Evolutionary conservation across 2,329 filamentous ascomycete genomes (phyloP), one percentile per base, ranked within the genome.

Genomic region (Colletotrichum melonis): DNA sequence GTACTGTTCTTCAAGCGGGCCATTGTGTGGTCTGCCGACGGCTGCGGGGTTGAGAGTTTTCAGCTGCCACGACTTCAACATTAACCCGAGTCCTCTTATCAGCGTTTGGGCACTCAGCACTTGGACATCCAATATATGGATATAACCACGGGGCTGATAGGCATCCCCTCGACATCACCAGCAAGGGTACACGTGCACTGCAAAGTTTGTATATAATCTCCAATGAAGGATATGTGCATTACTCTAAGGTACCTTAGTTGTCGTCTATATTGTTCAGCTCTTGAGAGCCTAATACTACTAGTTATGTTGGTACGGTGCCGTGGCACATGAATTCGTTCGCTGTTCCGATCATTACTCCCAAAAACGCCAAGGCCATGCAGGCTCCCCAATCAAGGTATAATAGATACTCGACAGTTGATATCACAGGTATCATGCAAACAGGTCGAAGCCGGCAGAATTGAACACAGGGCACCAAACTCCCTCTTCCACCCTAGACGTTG

Each of bases 251-350:
- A 55, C 60, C 70, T 70, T 70, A 65, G 70, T 54, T 63, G 63
- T 60, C 58, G 46, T 72, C 67, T 74, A 74, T 72, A 59, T 74
- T 58, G 62, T 63, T 67, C 72, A 74, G 72, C 72, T 42, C 68
- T 22, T n/a, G n/a, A 58, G 63, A 63, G 69, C 72, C 63, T 74
- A 74, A 62, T 72, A 74, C 46, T 74, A 74, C 62, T 74, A 74
- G 32, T 67, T 67, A 67, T 74, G 46, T 73, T 73, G 57, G 38
- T 74, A 58, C 52, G 62, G 72, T 74, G 63, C 68, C 72, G 56
- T 46, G 16, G 70, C 70, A 73, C 70, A 60, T 70, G 67, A 72
- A 73, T 38, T 35, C 72, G 52, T 67, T 74, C 72, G 72, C 72
- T 71, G 22, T 67, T 67, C 63, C 68, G 24, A 57, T 58, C 68